phyloP scores from a whole-genome alignment of 106 monocot species.

The Acanthochlamys bracteata region DNA sequence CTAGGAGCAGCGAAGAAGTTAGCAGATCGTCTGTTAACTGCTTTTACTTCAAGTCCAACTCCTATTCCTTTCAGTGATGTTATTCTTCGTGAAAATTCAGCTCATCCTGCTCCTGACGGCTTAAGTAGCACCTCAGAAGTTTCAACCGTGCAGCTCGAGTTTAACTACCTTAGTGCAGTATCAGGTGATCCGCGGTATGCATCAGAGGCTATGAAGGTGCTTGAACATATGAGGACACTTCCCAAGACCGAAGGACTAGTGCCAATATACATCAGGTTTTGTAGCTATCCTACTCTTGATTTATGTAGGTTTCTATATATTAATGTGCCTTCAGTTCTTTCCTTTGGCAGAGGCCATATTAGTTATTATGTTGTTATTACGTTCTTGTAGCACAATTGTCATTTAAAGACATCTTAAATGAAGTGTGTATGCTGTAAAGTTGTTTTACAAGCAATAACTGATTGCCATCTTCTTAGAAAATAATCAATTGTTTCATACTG shows the following conservation, averaged over 20 bases:
- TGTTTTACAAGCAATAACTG: too few species aligned
- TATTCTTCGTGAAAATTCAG: slow-evolving; percentile 57
- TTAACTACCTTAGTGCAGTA: slow-evolving; percentile 80
- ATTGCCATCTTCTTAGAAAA: too few species aligned
- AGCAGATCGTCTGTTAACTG: slow-evolving; percentile 62
- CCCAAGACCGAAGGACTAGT: slow-evolving; percentile 84
- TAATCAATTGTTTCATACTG: too few species aligned
- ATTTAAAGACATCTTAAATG: too few species aligned
- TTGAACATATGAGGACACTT: slow-evolving; percentile 71
- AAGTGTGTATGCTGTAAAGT: too few species aligned
- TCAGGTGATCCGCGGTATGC: slow-evolving; percentile 80
- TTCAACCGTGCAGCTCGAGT: slow-evolving; percentile 82
- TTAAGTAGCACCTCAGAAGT: slow-evolving; percentile 95
- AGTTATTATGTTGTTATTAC: too few species aligned
- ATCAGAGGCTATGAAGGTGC: slow-evolving; percentile 69
- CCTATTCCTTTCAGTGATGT: slow-evolving; percentile 92
- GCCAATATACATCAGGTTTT: slow-evolving; percentile 90
- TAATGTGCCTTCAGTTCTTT: too few species aligned
- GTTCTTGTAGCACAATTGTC: too few species aligned
- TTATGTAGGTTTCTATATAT: too few species aligned
- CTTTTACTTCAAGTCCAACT: slow-evolving; percentile 85
- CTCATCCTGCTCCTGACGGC: slow-evolving; percentile 81
- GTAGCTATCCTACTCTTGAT: too few species aligned
- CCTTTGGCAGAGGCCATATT: too few species aligned
- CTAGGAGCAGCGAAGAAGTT: slow-evolving; percentile 54